Conservation (phyloP, 352 stramenopile genomes). For the Pythium angustatum region DNA sequence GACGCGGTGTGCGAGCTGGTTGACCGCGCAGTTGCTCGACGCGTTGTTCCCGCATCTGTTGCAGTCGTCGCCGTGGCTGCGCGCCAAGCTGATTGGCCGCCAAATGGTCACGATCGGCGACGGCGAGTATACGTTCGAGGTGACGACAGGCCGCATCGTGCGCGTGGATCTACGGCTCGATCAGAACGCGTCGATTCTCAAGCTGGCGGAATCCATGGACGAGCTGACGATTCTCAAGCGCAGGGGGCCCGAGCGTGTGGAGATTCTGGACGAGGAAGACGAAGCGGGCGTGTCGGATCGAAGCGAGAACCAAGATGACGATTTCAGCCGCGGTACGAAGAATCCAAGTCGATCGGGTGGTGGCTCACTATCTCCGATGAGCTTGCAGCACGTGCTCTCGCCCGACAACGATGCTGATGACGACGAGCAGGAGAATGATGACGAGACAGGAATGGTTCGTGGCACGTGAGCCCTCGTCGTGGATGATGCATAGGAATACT, state of each 20-base stretch:
- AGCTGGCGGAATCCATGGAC: conserved; percentile 2
- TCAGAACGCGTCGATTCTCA: not conserved
- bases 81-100: not conserved
- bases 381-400: conserved; percentile 1
- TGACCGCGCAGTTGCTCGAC: not conserved
- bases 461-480: no score
- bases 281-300: not conserved
- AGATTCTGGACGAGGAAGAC: not conserved
- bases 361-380: not conserved
- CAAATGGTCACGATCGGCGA: not conserved
- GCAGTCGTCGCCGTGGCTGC: not conserved
- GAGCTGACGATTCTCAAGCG: not conserved
- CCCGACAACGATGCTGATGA: not conserved
- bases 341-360: not conserved
- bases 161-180: conserved; percentile 2
- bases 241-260: no score
- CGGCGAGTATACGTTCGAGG: not conserved
- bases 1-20: not conserved
- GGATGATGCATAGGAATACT: no score
- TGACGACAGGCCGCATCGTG: not conserved
- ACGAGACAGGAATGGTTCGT: no score
- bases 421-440: not conserved
- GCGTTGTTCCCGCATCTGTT: not conserved
- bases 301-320: not conserved
- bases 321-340: no score